Evolutionary conservation across 1,284 basidiomycete species (phyloP), one percentile per base, ranked within the genome.

Genomic region (Cutaneotrichosporon dermatis): DNA sequence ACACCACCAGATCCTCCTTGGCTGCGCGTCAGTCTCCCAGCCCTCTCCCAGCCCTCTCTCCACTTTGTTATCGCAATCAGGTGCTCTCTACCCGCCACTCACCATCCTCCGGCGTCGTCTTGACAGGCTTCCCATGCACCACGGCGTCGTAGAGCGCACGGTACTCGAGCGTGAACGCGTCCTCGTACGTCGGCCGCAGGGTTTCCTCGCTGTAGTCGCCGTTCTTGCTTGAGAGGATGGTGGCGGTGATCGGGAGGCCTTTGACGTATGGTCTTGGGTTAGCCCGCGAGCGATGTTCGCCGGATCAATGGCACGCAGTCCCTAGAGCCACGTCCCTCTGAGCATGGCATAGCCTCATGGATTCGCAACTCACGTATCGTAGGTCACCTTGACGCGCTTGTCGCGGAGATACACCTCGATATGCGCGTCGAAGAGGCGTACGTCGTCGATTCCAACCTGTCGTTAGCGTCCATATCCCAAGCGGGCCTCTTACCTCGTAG

Each of bases 361-460:
- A 43, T 54, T 40, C 51, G 54, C 35, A 36, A 66, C 73, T 68
- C 55, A 76, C 72, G 77, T 77, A 58, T 79, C 76, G 60, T 76
- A 79, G 12, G 71, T 67, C 37, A 81, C 73, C 53, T 77, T 75
- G 54, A 80, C 64, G 7, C 79, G 63, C 50, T 77, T 72, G 42
- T 77, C 72, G 35, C 71, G 69, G 8, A 75, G 76, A 57, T 75
- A 76, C 9, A 80, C 75, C 61, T 81, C 80, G 60, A 80, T 72
- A 56, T 76, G 76, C 2, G 78, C 76, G 55, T 81, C 80, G 60
- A 81, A 80, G 2, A 75, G 60, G 11, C 71, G 73, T 1, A 80
- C 78, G 9, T 74, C 51, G 61, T 79, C 78, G 33, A 79, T 76
- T 0, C 68, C 75, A 13, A 53, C 51, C 48, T 36, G 48, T 15